Percentiles rank a stretch among this genome's conserved stretches.
Evolutionary conservation across 164 flowering plant genomes (phyloP).

Genomic region (Nymphaea thermarum): DNA sequence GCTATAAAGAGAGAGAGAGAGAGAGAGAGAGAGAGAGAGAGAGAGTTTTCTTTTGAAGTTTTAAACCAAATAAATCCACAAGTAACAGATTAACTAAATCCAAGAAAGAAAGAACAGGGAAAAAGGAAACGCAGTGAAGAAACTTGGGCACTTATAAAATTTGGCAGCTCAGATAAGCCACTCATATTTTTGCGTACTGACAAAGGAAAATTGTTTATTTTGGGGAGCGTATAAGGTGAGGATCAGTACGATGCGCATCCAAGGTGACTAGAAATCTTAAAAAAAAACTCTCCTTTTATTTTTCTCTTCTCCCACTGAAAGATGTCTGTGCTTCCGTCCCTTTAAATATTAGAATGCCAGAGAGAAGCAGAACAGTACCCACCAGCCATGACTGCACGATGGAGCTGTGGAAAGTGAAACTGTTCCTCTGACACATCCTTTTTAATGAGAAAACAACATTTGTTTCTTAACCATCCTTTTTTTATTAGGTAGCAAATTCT

Average conservation of each 20-base stretch:
- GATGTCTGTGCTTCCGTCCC: background rate
- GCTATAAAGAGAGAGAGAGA: background rate
- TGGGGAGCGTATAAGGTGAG: background rate
- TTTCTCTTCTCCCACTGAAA: background rate
- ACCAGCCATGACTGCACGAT: background rate
- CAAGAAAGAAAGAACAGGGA: background rate
- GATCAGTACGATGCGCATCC: background rate
- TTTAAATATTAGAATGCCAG: background rate
- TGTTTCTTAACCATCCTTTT: background rate
- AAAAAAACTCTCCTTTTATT: background rate
- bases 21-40: background rate
- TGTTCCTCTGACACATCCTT: background rate
- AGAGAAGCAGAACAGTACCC: background rate
- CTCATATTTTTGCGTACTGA: background rate
- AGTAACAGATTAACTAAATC: background rate
- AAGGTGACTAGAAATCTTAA: background rate
- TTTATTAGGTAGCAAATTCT: background rate
- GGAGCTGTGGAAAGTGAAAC: background rate
- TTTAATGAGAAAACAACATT: background rate
- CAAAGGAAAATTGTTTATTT: background rate
- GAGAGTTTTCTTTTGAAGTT: background rate
- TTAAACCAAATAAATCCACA: background rate
- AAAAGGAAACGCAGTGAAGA: background rate
- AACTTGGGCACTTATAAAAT: background rate
- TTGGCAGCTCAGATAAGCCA: background rate